A percentile compares a stretch with the other conserved stretches of the same genome.
Conservation (phyloP, 1,284 basidiomycete species). For the Marasmius tenuissimus region DNA sequence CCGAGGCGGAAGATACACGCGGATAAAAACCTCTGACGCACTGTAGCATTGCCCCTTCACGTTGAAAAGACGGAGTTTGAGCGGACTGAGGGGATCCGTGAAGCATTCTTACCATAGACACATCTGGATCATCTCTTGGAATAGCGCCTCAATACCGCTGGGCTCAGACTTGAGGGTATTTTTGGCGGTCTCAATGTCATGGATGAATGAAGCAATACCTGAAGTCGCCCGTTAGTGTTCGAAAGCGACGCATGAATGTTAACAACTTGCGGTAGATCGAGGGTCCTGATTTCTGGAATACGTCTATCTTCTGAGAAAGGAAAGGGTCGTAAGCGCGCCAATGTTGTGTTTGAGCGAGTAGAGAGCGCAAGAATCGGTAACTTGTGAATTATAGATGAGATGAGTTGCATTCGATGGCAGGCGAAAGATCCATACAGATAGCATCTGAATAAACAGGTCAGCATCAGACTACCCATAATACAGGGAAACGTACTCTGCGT, state of each 20-base stretch:
- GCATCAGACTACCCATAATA: not conserved
- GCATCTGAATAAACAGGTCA: constrained; percentile 40
- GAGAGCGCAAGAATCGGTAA: constrained; percentile 82
- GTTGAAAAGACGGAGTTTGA: not conserved
- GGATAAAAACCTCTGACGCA: constrained; percentile 21
- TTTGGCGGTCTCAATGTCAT: constrained; percentile 57
- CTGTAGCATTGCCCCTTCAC: constrained; percentile 80
- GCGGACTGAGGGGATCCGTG: not conserved
- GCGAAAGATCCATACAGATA: constrained; percentile 49
- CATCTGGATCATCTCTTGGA: constrained; percentile 86
- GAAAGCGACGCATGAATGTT: constrained; percentile 16
- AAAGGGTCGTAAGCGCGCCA: constrained; percentile 91
- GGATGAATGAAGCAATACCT: constrained; percentile 73
- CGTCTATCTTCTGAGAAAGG: constrained; percentile 75
- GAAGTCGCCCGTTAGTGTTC: constrained; percentile 1
- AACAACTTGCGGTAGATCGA: constrained; percentile 68
- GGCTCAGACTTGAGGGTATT: constrained; percentile 44
- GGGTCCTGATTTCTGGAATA: constrained; percentile 79
- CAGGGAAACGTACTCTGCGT: constrained; percentile 73
- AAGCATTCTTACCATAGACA: constrained; percentile 67
- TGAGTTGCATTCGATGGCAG: not conserved
- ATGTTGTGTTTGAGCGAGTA: constrained; percentile 68
- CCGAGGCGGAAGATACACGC: no score
- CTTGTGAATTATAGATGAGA: constrained; percentile 54
- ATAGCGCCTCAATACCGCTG: constrained; percentile 61